Conservation (phyloP, 768 basidiomycete species). For the Calocera viscosa region DNA sequence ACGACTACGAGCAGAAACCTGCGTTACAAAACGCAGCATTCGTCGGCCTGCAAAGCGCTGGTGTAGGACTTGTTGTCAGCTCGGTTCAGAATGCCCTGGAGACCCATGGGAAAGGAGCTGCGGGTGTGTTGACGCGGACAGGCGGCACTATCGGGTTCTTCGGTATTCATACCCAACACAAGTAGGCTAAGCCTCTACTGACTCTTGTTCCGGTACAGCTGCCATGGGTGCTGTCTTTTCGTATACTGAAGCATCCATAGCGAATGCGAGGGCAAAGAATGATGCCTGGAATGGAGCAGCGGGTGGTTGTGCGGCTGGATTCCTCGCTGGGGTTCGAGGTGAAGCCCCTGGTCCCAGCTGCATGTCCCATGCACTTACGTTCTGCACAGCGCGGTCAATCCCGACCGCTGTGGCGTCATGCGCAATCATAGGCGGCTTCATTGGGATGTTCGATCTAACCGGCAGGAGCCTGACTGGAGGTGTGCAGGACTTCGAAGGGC, state of each 20-base stretch:
- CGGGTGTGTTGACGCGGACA: conserved; percentile 75
- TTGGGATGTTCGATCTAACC: conserved; percentile 71
- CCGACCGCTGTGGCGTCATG: conserved; percentile 73
- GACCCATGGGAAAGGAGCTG: conserved; percentile 62
- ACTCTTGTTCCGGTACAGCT: conserved; percentile 35
- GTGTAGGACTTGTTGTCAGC: conserved; percentile 32
- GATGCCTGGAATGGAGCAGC: conserved; percentile 73
- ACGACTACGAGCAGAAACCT: conserved; percentile 14
- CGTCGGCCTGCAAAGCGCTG: conserved; percentile 27
- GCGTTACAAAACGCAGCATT: conserved; percentile 20
- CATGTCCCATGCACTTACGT: conserved; percentile 15
- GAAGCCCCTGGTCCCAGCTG: conserved; percentile 20
- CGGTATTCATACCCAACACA: conserved; percentile 35
- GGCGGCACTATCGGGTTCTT: conserved; percentile 87
- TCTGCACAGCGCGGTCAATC: conserved; percentile 56
- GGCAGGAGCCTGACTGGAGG: conserved; percentile 46
- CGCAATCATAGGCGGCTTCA: conserved; percentile 58
- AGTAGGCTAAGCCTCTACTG: neutral
- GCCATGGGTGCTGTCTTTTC: conserved; percentile 83
- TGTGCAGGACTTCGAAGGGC: conserved; percentile 18
- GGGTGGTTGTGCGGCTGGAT: conserved; percentile 87
- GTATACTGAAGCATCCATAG: conserved; percentile 63
- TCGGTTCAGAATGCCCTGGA: conserved; percentile 69
- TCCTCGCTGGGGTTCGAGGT: conserved; percentile 80
- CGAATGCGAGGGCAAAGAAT: conserved; percentile 65